Base-by-base conservation (phyloP, 2,329 filamentous ascomycete genomes). In the Cladosporium sp. region DNA sequence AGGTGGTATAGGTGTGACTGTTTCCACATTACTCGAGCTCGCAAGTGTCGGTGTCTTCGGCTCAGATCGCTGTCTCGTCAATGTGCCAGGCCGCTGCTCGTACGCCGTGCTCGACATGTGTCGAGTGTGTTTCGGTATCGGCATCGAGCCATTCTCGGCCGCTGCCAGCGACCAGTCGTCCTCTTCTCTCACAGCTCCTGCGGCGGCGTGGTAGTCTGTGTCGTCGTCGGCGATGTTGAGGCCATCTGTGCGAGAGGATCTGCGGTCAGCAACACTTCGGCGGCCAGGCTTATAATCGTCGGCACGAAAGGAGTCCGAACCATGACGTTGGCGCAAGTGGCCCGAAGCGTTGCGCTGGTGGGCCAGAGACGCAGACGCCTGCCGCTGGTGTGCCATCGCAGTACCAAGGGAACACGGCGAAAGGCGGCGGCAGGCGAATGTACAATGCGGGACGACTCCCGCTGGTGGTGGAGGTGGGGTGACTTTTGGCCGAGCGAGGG, bases 291-390 rank as follows among this genome's bases (percentile, higher is more conserved):
- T 62, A 28, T 54, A 43, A 21, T 62, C 59, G 53, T 62, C 59
- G 46, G 48, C 32, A 34, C 59, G 59, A 36, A 62, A 62, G 59
- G 59, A 63, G 48, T 69, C 70, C 48, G 70, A 73, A 64, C 67
- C 66, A 36, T 69, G 66, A 25, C 72, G 70, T 64, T 73, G 71
- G 64, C 73, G 73, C 26, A 74, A 70, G 46, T 73, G 68, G 43
- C 67, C 65, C 26, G 70, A 71, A 36, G 59, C 49, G 48, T 64
- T 60, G 28, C 70, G 62, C 56, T 64, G 62, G 56, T 64, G 62
- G 8, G 53, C 30, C 21, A 64, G 62, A 21, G 62, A 64, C 21
- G 56, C 46, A 36, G 62, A 64, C 21, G 56, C 46, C 54, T 64
- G 62, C 43, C 62, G 70, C 58, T 68, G 62, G 58, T 69, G 70